Base-by-base conservation (phyloP, 2,329 filamentous ascomycete species). In the Grosmannia huntii region DNA sequence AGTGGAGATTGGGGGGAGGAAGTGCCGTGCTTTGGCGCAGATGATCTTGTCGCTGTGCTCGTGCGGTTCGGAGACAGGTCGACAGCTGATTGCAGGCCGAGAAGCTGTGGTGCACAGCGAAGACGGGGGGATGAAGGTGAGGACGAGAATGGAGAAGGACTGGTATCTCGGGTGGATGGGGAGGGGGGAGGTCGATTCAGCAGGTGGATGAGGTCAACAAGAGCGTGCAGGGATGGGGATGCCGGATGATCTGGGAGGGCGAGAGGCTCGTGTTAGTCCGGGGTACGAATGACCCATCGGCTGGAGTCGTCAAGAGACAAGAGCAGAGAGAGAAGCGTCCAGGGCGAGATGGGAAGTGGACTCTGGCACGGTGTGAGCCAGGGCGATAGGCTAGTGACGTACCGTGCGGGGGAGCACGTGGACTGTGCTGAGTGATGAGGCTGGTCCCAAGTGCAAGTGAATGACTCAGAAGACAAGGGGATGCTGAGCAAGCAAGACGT, bases 391-490 rank as follows among this genome's bases (percentile, higher is more conserved):
- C 23, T 25, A 19, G 12, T 28, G 28, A 53, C 49, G 49, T 53
- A 57, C 50, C 10, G 49, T 53, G 56, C 25, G 49, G 16, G 25
- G 25, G 27, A 21, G 16, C 4, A 12, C 4, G 12, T 4, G 23
- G 23, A 28, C 46, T 53, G 48, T 57, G 33, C 16, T 44, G 55
- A 19, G 7, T 28, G 36, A 23, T 56, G 50, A 31, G 48, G 54
- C 49, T 56, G 55, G 54, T 59, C 57, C 57, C 59, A 60, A 60
- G 61, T 25, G 51, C 61, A 61, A 62, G 56, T 53, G 59, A 62
- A 62, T 62, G 61, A 62, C 61, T 62, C 61, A 60, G 61, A 57
- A 48, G 31, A 60, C 41, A 14, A 12, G 49, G 25, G 27, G 31
- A 46, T 33, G 55, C 11, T 44, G 57, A 55, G 54, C 36, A 49